Base-by-base conservation (phyloP, 306 rosid genomes). In the Dryas octopetala region DNA sequence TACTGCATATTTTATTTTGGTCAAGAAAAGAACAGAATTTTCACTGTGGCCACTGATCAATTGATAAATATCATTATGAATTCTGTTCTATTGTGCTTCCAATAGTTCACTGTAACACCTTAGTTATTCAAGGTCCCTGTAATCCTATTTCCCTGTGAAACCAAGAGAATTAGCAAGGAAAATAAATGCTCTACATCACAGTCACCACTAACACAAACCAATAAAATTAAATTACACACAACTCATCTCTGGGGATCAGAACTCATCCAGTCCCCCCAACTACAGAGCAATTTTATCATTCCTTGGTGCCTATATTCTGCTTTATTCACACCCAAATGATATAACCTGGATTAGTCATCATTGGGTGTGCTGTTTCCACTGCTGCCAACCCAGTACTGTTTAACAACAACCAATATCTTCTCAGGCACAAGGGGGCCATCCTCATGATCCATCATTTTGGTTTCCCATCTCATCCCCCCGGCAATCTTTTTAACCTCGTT, bases 391-490 rank as follows among this genome's bases (percentile, higher is more conserved):
- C 97, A 94, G 80, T 94, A 91, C 68, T 84, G 80, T 78, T 94
- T 94, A 1, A 86, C 81, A 57, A 87, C 90, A 68, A 94, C 91
- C 87, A 94, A 68, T 76, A 94, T 86, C 85, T 95, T 95, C 86
- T 83, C 88, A 3, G 97, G 95, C 15, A 92, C 95, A 63, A 91
- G 86, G 16, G 97, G 96, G 0, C 96, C 97, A 67, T 95, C 97
- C 84, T 95, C 99, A 62, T 95, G 96, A 83, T 95, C 97, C 87
- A 92, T 38, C 90, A 95, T 41, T 84, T 89, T 95, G 73, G 89
- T 65, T 79, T 88, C 85, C 97, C 99, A 95, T 89, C 96, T 89
- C 86, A 95, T 86, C 28, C 96, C 97, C 8, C 93, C 81, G 53
- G 91, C 91, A 59, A 94, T 90, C 73, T 83, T 88, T 78, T 79